These are phyloP conservation scores for Simmondsia chinensis DNA, from an alignment of 148 eudicot genomes.

Conservation along the genomic window DNA sequence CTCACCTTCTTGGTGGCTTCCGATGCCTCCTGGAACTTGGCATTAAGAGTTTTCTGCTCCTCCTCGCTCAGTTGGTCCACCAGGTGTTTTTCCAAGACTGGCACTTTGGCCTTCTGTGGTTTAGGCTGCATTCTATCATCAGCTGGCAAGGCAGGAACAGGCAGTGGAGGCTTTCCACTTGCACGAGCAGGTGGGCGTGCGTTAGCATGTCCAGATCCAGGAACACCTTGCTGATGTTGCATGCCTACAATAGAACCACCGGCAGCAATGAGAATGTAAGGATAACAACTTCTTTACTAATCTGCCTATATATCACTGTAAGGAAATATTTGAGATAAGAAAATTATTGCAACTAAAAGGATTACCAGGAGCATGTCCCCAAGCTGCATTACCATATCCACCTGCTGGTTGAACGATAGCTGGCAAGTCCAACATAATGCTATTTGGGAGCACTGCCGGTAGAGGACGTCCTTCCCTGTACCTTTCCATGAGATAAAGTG, in stretches of 20 bases:
- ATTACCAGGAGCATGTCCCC: constrained; percentile 75
- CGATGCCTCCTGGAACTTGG: constrained; percentile 83
- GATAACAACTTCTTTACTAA: no score
- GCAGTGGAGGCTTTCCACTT: constrained; percentile 60
- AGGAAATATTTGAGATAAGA: no score
- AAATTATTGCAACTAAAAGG: not conserved
- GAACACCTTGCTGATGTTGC: constrained; percentile 46
- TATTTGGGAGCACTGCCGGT: constrained; percentile 60
- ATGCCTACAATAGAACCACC: constrained; percentile 31
- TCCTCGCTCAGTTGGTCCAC: constrained; percentile 86
- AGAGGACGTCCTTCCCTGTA: constrained; percentile 93
- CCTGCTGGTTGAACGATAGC: constrained; percentile 40
- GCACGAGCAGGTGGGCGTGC: constrained; percentile 39
- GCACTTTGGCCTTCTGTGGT: constrained; percentile 75
- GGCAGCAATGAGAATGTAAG: not conserved
- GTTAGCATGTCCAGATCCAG: constrained; percentile 44
- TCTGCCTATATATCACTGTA: no score
- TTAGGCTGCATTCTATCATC: constrained; percentile 53
- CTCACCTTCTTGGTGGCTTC: constrained; percentile 73
- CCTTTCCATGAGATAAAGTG: constrained; percentile 95
- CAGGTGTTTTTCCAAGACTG: constrained; percentile 80
- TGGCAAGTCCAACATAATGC: constrained; percentile 47
- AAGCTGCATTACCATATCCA: constrained; percentile 43
- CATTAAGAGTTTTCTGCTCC: constrained; percentile 76
- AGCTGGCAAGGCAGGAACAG: constrained; percentile 38